Evolutionary conservation across 352 stramenopile genomes (phyloP).

Genomic region (Phytophthora citrophthora): DNA sequence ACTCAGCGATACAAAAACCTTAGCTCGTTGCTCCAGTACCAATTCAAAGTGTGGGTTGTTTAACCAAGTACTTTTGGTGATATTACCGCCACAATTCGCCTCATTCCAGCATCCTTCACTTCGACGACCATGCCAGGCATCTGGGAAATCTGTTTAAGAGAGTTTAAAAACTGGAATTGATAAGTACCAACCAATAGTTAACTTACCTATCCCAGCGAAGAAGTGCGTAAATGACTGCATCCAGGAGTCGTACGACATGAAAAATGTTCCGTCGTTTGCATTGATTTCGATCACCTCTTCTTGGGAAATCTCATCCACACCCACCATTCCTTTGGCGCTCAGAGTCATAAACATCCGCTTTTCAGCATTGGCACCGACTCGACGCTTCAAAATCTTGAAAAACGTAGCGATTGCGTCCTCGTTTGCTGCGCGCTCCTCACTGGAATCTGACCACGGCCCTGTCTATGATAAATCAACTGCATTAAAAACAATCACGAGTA

Average conservation of each 20-base stretch:
- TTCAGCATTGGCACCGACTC: conserved; percentile 66
- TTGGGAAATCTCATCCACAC: conserved; percentile 66
- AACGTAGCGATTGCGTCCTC: conserved; percentile 80
- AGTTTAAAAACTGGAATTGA: background rate
- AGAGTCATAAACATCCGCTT: conserved; percentile 72
- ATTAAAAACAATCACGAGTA: no score
- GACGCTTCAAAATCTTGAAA: conserved; percentile 76
- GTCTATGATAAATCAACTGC: conserved; percentile 39
- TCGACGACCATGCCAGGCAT: conserved; percentile 83
- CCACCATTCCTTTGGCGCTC: conserved; percentile 55
- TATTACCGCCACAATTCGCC: conserved; percentile 79
- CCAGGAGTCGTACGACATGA: conserved; percentile 92
- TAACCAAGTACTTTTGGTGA: conserved; percentile 84
- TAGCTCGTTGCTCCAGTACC: conserved; percentile 59
- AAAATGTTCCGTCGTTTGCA: conserved; percentile 91
- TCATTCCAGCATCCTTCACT: conserved; percentile 84
- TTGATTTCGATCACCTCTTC: conserved; percentile 86
- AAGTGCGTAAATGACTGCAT: conserved; percentile 91
- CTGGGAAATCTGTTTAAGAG: conserved; percentile 75
- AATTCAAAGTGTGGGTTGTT: conserved; percentile 90
- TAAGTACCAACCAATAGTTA: background rate
- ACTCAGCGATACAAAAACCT: conserved; percentile 78
- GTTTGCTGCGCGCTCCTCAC: conserved; percentile 76
- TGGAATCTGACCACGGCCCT: conserved; percentile 86
- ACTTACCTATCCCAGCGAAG: conserved; percentile 87